phyloP scores from a whole-genome alignment of 2,329 filamentous ascomycete species.

The Bipolaris cookei region DNA sequence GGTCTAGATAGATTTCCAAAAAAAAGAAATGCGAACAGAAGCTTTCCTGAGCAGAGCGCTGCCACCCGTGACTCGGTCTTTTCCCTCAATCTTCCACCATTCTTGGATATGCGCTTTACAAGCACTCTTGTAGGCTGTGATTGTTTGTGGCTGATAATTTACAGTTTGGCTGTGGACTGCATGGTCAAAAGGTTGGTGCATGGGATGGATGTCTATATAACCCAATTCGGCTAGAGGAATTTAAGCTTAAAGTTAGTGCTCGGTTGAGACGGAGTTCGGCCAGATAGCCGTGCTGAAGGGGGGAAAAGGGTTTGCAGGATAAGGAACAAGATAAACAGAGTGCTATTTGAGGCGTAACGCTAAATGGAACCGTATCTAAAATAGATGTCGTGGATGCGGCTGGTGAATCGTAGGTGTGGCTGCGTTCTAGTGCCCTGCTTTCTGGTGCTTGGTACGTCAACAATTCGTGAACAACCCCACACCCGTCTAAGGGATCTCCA shows the following conservation, averaged over 20 bases:
- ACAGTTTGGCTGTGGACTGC: not conserved
- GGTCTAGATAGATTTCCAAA: slow-evolving; percentile 14
- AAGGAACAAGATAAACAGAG: not conserved
- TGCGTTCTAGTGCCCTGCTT: not conserved
- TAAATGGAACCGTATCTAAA: not conserved
- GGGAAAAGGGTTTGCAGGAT: slow-evolving; percentile 7
- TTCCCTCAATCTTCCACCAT: not conserved
- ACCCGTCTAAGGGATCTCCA: slow-evolving; percentile 15
- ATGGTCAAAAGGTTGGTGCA: not conserved
- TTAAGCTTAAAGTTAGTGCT: slow-evolving; percentile 29
- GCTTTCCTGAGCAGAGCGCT: not conserved
- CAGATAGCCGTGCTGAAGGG: slow-evolving; percentile 19
- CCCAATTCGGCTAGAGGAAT: slow-evolving; percentile 15
- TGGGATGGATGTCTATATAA: not conserved
- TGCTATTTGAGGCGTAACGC: not conserved
- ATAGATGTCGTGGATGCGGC: not conserved
- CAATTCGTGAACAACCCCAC: slow-evolving; percentile 1
- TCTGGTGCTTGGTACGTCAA: not conserved
- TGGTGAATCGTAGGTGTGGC: not conserved
- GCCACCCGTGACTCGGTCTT: not conserved
- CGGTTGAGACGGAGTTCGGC: slow-evolving; percentile 12
- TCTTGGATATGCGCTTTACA: not conserved
- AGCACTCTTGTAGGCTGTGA: not conserved
- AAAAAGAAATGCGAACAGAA: slow-evolving; percentile 7
- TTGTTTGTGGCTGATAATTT: not conserved